A percentile compares a stretch with the other conserved stretches of the same genome.
These are phyloP conservation scores for Cryptococcus wingfieldii DNA, from an alignment of 1,284 basidiomycete species.

Conservation along the genomic window DNA sequence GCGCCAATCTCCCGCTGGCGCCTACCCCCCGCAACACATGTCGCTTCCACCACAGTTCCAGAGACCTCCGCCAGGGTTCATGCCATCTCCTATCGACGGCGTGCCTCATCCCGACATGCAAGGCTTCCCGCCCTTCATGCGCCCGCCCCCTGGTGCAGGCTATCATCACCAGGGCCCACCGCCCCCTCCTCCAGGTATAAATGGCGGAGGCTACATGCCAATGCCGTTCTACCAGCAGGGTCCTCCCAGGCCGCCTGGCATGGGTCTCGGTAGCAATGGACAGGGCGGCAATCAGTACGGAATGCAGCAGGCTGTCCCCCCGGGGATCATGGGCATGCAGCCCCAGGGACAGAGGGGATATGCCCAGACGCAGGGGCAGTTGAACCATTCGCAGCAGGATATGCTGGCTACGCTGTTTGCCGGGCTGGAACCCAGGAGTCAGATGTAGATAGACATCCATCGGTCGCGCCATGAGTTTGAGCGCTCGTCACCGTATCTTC, in stretches of 20 bases:
- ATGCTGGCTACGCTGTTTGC: conserved; percentile 37
- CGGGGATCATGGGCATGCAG: neutral
- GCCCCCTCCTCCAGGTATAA: neutral
- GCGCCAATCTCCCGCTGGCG: conserved; percentile 4
- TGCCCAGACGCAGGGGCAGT: neutral
- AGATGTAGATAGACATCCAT: no score
- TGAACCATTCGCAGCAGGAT: conserved; percentile 31
- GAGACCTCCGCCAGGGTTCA: conserved; percentile 6
- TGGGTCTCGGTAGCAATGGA: neutral
- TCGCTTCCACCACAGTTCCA: conserved; percentile 16
- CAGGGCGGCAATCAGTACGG: neutral
- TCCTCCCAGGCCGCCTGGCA: neutral
- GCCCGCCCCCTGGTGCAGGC: neutral
- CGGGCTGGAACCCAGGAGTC: conserved; percentile 15
- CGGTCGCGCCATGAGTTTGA: no score
- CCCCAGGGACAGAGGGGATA: neutral
- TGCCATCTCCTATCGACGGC: neutral
- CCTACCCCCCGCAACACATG: conserved; percentile 10
- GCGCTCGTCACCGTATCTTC: no score
- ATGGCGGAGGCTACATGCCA: neutral
- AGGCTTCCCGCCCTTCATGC: conserved; percentile 5
- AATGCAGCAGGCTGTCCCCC: neutral
- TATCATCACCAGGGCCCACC: neutral
- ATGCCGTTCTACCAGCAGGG: neutral
- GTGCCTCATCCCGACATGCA: neutral